Evolutionary conservation across 1,284 basidiomycete species (phyloP), one percentile per base, ranked within the genome.

Genomic region (Puccinia sorghi): DNA sequence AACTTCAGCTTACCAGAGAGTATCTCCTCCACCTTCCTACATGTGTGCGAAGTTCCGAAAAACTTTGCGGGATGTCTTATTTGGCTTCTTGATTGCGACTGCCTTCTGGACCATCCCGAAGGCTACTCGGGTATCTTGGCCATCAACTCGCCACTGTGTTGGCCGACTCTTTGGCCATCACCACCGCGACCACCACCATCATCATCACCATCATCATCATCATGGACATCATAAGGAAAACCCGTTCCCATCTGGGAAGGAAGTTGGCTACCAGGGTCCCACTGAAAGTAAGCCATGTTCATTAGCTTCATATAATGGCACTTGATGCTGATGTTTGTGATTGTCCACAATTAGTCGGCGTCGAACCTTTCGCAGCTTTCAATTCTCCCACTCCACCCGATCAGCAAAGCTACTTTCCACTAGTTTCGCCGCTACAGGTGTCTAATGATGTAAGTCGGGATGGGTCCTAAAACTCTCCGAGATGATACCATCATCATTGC

Each of bases 71-170:
- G 76, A 79, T 72, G 76, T 72, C 48, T 27, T 46, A 3, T 20
- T 79, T 12, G 76, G 76, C 2, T 79, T 79, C 56, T 41, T 79
- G 59, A 52, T 79, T 13, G 69, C 76, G 3, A 72, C 56, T 43
- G 67, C 48, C 41, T 39, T 71, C 20, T 79, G 76, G 76, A 50
- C 27, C 1, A 71, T 70, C 43, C 76, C 76, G n/a, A 70, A 48
- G 12, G 52, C 66, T 25, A 43, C 54, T 15, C 48, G 54, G 11
- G 50, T 67, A 22, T 67, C 63, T n/a, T 77, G 50, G 66, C 66
- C 75, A 11, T 77, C 52, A 46, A 20, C 75, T 15, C 50, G 73
- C 0, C 7, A 43, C 17, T 67, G 56, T 37, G 17, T 77, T 25
- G 39, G 41, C 20, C 20, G 63, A 46, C 50, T 75, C 56, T 41